Evolutionary conservation across 2,329 filamentous ascomycete genomes (phyloP).

Genomic region (Cryphonectria nitschkei): DNA sequence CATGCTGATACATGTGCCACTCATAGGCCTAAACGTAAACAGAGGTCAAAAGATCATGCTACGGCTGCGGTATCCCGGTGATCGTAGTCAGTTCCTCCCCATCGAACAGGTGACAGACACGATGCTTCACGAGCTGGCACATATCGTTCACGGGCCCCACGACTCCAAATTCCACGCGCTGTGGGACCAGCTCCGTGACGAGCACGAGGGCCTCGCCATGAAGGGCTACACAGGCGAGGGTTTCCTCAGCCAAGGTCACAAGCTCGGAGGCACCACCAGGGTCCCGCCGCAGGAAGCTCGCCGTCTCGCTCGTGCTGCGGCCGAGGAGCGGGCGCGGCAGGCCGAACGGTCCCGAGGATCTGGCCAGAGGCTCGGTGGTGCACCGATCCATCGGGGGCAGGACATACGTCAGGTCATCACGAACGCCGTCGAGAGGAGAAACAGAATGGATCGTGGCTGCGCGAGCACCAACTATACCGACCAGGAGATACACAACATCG

Average conservation of each 20-base stretch:
- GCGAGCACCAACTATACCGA: conserved; percentile 71
- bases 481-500: conserved; percentile 66
- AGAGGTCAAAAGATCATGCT: conserved; percentile 78
- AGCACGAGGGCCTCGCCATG: conserved; percentile 73
- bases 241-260: conserved; percentile 76
- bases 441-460: conserved; percentile 72
- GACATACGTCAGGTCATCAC: conserved; percentile 75
- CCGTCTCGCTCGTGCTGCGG: conserved; percentile 72
- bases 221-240: conserved; percentile 92
- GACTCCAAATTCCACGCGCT: conserved; percentile 80
- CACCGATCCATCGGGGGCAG: conserved; percentile 53
- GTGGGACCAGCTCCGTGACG: conserved; percentile 88
- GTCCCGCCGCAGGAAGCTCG: conserved; percentile 75
- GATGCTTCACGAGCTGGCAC: conserved; percentile 91
- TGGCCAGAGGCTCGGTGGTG: conserved; percentile 74
- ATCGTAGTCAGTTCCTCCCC: conserved; percentile 76
- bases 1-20: neutral
- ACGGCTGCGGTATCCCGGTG: conserved; percentile 75
- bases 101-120: conserved; percentile 84
- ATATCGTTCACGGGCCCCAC: conserved; percentile 84
- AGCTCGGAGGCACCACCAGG: conserved; percentile 66
- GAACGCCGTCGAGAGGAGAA: conserved; percentile 70
- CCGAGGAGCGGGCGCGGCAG: conserved; percentile 68
- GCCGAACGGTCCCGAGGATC: conserved; percentile 53
- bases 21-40: conserved; percentile 74